A percentile compares a stretch with the other conserved stretches of the same genome.
These are phyloP conservation scores for Steccherinum ochraceum DNA, from an alignment of 768 basidiomycete genomes.

Conservation along the genomic window DNA sequence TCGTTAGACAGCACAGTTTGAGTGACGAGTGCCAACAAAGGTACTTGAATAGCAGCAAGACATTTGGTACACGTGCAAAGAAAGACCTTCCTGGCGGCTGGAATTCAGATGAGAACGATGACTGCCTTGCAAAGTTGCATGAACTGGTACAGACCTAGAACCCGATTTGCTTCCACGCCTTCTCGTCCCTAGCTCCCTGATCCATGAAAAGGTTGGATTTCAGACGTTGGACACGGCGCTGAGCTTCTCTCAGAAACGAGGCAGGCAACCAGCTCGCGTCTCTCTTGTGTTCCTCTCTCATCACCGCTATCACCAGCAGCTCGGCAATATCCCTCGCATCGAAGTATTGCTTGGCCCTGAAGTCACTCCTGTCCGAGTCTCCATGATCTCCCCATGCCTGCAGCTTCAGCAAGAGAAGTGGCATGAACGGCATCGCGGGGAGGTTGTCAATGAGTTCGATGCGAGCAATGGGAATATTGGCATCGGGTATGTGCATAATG, in stretches of 20 bases:
- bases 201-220: no score
- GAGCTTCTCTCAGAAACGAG: not conserved
- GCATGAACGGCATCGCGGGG: constrained; percentile 23
- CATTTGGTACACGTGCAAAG: no score
- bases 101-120: no score
- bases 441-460: constrained; percentile 9
- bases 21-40: no score
- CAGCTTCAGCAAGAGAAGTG: constrained; percentile 24
- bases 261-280: not conserved
- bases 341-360: not conserved
- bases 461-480: constrained; percentile 1
- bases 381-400: constrained; percentile 26
- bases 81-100: no score
- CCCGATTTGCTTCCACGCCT: no score
- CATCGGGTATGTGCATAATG: constrained; percentile 19
- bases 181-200: no score
- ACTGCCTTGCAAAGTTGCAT: no score
- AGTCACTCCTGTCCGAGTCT: constrained; percentile 10
- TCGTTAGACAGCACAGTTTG: no score
- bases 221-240: not conserved
- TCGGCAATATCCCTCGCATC: not conserved
- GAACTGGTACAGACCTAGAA: no score
- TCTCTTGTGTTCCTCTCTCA: not conserved
- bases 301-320: not conserved
- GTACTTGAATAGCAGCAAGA: no score